Evolutionary conservation across 257 asterid genomes (phyloP), one percentile per base, ranked within the genome.

Genomic region (Gentiana macrophylla): DNA sequence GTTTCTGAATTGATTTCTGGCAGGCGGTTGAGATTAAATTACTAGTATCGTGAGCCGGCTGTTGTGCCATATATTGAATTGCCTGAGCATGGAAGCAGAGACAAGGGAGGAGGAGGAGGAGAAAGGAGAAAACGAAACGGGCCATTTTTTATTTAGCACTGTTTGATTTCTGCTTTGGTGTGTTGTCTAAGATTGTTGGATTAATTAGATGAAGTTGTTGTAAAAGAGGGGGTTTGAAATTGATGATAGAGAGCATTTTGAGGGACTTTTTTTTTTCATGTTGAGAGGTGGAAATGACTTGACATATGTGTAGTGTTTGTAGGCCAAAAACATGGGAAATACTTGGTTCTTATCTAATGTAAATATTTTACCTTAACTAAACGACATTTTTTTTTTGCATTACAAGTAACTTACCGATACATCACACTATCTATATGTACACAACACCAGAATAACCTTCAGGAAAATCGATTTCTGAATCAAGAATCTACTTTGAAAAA

Each of bases 11-110:
- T 32, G 69, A 36, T 3, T 12, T 37, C 15, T 48, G 45, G 49
- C 76, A 71, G 2, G 72, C 72, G 46, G n/a, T 45, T 3, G 52
- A 37, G 9, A 71, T 32, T 12, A 71, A 60, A 3, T 6, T 8
- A 37, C 35, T 6, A 3, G 53, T 8, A 57, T n/a, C 8, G 24
- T 24, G 24, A 24, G 24, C 24, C 24, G 24, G 24, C 7, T 38
- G 12, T 35, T 41, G 48, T 10, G 65, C 50, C 15, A 11, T 32
- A 0, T 7, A 4, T 9, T 35, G 50, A 8, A 43, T 32, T 32
- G 64, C 60, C 56, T 37, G 47, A 53, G 58, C 13, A n/a, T 12
- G 36, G 6, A 63, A 50, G 50, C 55, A 63, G 43, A 63, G 13
- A 24, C 24, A 24, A 24, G 24, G 24, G 51, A 35, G 53, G 6